Base-by-base conservation (phyloP, 1,284 basidiomycete genomes). In the Marasmius tenuissimus region DNA sequence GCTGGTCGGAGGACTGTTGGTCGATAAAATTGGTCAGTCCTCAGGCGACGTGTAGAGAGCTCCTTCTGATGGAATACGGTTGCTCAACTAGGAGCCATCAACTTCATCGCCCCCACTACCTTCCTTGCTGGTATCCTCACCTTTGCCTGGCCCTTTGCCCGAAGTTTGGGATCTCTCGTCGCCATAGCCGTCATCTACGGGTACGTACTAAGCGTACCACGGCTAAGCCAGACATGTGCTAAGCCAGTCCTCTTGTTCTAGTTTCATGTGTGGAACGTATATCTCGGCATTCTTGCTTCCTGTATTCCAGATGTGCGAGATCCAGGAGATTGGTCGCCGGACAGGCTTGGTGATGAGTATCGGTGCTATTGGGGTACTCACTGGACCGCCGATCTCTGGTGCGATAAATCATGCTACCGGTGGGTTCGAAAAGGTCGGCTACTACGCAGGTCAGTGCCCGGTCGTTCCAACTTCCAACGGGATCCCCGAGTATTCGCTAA, bases 381-480 rank as follows among this genome's bases (percentile, higher is more conserved):
- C 69, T 11, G 80, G 82, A 8, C 76, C 78, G 18, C 80, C 81
- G 1, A 81, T 83, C 55, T 80, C 78, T 4, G 81, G 81, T n/a
- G 79, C 79, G 1, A 81, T 83, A 62, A 71, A 73, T 52, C 65
- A 65, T 18, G 66, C 71, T 0, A 76, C 78, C 0, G 74, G 72
- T 4, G 69, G 70, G 1, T 82, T 73, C 64, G 69, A 70, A 20
- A 67, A 61, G 16, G 79, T 81, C 1, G 81, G 80, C 0, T 68
- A 73, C 37, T 82, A 79, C 60, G 81, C 81, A 61, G 80, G 80
- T 61, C 10, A 18, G 42, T 45, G 27, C 16, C 38, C 18, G 58
- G 45, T 14, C 20, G 9, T 39, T 10, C 10, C 18, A 4, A 8
- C 8, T 38, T n/a, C 20, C 16, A 7, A 10, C 20, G 34, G 16